A percentile compares a stretch with the other conserved stretches of the same genome.
These are phyloP conservation scores for Zymoseptoria passerinii DNA, from an alignment of 2,329 filamentous ascomycete genomes.

Conservation along the genomic window DNA sequence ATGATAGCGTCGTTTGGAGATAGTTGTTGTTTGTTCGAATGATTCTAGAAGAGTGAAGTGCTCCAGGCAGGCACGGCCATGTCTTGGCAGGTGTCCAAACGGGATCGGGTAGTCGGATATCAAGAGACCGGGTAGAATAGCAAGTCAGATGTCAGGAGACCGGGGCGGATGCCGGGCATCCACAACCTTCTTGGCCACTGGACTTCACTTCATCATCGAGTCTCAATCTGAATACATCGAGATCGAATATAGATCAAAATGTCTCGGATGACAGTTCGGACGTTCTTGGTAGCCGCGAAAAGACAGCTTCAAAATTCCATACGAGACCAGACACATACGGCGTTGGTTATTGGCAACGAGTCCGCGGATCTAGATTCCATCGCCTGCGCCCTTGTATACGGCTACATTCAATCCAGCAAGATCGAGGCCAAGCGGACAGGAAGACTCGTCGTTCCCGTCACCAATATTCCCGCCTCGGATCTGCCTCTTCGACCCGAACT, in stretches of 20 bases:
- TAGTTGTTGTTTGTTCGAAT: not conserved
- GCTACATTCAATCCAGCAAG: slow-evolving; percentile 61
- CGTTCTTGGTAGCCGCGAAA: slow-evolving; percentile 41
- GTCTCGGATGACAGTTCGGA: slow-evolving; percentile 39
- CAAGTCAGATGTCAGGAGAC: not conserved
- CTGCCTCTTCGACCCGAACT: slow-evolving; percentile 67
- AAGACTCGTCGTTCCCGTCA: slow-evolving; percentile 60
- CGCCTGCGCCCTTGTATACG: slow-evolving; percentile 63
- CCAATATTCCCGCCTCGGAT: slow-evolving; percentile 61
- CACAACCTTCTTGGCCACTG: not conserved
- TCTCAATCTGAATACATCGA: not conserved
- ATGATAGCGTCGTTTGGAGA: not conserved
- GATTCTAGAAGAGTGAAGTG: not conserved
- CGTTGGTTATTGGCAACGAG: slow-evolving; percentile 47
- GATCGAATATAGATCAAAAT: slow-evolving; percentile 14
- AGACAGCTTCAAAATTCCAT: slow-evolving; percentile 34
- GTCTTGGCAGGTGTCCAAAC: not conserved
- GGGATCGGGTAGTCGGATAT: not conserved
- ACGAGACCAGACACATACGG: slow-evolving; percentile 34
- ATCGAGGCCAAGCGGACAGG: slow-evolving; percentile 38
- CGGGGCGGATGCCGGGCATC: not conserved
- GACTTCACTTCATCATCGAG: not conserved
- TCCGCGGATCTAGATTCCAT: slow-evolving; percentile 72
- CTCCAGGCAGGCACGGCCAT: not conserved
- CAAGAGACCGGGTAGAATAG: not conserved